These are phyloP conservation scores for Chlamydomonas sp. DNA, from an alignment of 139 green algal genomes.

Conservation along the genomic window DNA sequence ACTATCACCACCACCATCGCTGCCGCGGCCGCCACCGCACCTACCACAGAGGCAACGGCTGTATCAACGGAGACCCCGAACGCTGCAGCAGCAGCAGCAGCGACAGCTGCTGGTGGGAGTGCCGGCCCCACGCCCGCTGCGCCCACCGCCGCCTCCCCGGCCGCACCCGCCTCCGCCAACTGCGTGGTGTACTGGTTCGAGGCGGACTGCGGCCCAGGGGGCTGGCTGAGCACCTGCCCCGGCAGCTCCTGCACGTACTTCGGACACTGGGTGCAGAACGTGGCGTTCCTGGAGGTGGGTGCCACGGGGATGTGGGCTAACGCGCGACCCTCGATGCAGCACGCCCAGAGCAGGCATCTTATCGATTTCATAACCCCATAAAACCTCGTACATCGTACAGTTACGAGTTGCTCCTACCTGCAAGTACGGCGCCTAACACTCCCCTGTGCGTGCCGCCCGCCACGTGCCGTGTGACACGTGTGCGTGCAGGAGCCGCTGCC, in stretches of 20 bases:
- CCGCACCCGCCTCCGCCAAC: background rate
- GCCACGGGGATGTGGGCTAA: too few species aligned
- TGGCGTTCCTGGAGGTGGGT: constrained; percentile 32
- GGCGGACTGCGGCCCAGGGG: constrained; percentile 45
- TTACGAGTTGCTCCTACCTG: too few species aligned
- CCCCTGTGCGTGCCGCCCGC: too few species aligned
- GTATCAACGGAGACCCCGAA: background rate
- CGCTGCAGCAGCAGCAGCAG: background rate
- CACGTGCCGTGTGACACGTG: too few species aligned
- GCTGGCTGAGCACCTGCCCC: constrained; percentile 31
- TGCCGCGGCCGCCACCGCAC: background rate
- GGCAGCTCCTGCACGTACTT: constrained; percentile 36
- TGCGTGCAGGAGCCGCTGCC: background rate
- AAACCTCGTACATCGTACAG: too few species aligned
- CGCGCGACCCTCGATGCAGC: too few species aligned
- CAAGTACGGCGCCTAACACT: too few species aligned
- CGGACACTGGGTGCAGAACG: constrained; percentile 49
- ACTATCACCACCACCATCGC: background rate
- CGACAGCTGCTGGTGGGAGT: background rate
- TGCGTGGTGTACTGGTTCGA: constrained; percentile 52
- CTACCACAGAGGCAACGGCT: background rate
- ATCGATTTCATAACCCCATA: too few species aligned
- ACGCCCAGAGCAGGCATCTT: too few species aligned
- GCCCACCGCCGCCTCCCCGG: background rate
- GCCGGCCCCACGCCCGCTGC: too few species aligned